Base-by-base conservation (phyloP, 2,329 filamentous ascomycete genomes). In the Aureobasidium uvarum region DNA sequence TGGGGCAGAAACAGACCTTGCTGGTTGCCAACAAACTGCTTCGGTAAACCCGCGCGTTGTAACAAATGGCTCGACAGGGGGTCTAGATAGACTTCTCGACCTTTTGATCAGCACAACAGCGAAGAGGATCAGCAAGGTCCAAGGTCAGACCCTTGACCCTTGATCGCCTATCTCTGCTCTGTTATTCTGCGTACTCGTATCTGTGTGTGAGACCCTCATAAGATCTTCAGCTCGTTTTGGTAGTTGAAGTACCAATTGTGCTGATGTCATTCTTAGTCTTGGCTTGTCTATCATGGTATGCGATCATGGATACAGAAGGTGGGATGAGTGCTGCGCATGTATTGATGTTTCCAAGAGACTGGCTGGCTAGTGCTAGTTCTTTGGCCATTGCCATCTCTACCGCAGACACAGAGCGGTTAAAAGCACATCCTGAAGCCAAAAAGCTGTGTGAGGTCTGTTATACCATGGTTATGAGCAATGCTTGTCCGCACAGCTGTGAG, bases 71-170 rank as follows among this genome's bases (percentile, higher is more conserved):
- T 36, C 10, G 10, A 11, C 48, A 31, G 16, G n/a, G 31, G n/a
- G 33, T 23, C 20, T 25, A 16, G 51, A 55, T 55, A 55, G 52
- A 55, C 52, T 55, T 55, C 36, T 55, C 52, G 52, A 55, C 52
- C 36, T 41, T 41, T 55, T 41, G 52, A 55, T 55, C 52, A 41
- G 36, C 52, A 25, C 36, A 23, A 28, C 13, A 51, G 23, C 5
- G 3, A 13, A 36, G 33, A 51, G 5, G 25, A 51, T 51, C 48
- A 31, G 25, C 33, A 36, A 36, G 10, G 3, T 31, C 48, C 16
- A 10, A 33, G 3, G 23, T 25, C 1, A 41, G n/a, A n/a, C 23
- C 45, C 23, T 28, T 16, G n/a, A n/a, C 23, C 45, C 23, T 28
- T 16, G 31, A 36, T 33, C 33, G 48, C 28, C 28, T 31, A 33